Evolutionary conservation across 2,329 filamentous ascomycete genomes (phyloP).

Genomic region (Teratosphaeria zuluensis): DNA sequence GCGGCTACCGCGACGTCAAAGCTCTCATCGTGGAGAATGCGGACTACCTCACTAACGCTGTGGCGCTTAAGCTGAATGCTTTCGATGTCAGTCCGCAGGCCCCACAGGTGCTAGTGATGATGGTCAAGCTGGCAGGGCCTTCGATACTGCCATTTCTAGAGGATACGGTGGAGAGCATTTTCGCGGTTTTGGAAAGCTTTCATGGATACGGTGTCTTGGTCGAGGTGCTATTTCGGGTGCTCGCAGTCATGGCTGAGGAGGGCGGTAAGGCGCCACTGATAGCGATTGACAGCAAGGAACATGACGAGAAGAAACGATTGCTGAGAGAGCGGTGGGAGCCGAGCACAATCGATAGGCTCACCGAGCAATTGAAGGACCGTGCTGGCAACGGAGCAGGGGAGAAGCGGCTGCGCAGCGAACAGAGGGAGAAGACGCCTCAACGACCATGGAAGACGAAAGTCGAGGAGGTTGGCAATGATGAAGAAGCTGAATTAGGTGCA

Average conservation of each 20-base stretch:
- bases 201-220: slow-evolving; percentile 86
- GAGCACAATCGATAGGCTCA: slow-evolving; percentile 36
- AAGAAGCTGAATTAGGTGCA: not conserved
- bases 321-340: slow-evolving; percentile 12
- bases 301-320: slow-evolving; percentile 5
- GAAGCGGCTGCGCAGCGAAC: slow-evolving; percentile 8
- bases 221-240: slow-evolving; percentile 71
- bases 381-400: slow-evolving; percentile 22
- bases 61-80: slow-evolving; percentile 79
- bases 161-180: slow-evolving; percentile 83
- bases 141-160: slow-evolving; percentile 78
- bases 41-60: slow-evolving; percentile 91
- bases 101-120: slow-evolving; percentile 85
- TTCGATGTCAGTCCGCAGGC: slow-evolving; percentile 88
- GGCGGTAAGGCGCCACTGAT: slow-evolving; percentile 51
- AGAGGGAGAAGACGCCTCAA: slow-evolving; percentile 11
- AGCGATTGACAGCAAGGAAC: slow-evolving; percentile 27
- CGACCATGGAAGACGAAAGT: slow-evolving; percentile 23
- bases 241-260: slow-evolving; percentile 76
- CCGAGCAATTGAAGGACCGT: slow-evolving; percentile 16
- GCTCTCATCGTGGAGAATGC: slow-evolving; percentile 81
- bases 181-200: slow-evolving; percentile 86
- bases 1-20: slow-evolving; percentile 63
- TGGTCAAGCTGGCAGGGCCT: slow-evolving; percentile 79
- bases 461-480: slow-evolving; percentile 4